These are phyloP conservation scores for Macrolepiota albuminosa DNA, from an alignment of 768 basidiomycete genomes.

Conservation along the genomic window DNA sequence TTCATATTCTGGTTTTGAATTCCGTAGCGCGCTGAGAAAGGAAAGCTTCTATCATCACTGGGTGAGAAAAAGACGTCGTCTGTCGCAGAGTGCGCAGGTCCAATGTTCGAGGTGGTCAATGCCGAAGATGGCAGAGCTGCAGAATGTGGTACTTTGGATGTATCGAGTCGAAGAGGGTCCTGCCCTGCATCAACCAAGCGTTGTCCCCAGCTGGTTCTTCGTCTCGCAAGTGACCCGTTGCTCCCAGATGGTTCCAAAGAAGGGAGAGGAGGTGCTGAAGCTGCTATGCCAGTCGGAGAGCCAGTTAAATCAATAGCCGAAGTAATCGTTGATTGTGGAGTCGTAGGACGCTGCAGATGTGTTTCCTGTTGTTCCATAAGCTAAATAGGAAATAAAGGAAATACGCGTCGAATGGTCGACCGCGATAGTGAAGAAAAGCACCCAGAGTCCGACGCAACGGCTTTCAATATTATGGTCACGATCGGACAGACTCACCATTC, in stretches of 20 bases:
- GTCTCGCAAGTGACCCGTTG: slow-evolving; percentile 36
- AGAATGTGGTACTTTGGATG: slow-evolving; percentile 18
- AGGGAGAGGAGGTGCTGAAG: slow-evolving; percentile 49
- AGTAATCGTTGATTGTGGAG: slow-evolving; percentile 41
- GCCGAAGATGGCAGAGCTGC: slow-evolving; percentile 15
- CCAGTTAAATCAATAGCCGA: slow-evolving; percentile 53
- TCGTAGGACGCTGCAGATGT: slow-evolving; percentile 27
- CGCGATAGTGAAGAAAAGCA: slow-evolving; percentile 1
- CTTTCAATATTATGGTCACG: not conserved
- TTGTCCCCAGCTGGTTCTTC: slow-evolving; percentile 57
- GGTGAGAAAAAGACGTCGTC: slow-evolving; percentile 50
- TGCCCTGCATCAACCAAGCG: slow-evolving; percentile 36
- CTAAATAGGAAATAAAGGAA: slow-evolving; percentile 1
- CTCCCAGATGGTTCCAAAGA: slow-evolving; percentile 48
- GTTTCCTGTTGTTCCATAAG: slow-evolving; percentile 32
- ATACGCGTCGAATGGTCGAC: slow-evolving; percentile 13
- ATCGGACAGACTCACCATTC: not conserved
- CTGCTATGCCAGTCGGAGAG: slow-evolving; percentile 38
- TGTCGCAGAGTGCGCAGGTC: slow-evolving; percentile 18
- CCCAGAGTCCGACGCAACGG: slow-evolving; percentile 1
- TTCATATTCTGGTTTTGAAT: slow-evolving; percentile 26
- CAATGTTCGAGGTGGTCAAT: slow-evolving; percentile 13
- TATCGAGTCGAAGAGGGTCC: slow-evolving; percentile 42
- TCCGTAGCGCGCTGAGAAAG: slow-evolving; percentile 31
- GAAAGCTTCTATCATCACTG: slow-evolving; percentile 28